A percentile compares a stretch with the other conserved stretches of the same genome.
Conservation (phyloP, 148 eudicot species). For the Rhododendron vialii region DNA sequence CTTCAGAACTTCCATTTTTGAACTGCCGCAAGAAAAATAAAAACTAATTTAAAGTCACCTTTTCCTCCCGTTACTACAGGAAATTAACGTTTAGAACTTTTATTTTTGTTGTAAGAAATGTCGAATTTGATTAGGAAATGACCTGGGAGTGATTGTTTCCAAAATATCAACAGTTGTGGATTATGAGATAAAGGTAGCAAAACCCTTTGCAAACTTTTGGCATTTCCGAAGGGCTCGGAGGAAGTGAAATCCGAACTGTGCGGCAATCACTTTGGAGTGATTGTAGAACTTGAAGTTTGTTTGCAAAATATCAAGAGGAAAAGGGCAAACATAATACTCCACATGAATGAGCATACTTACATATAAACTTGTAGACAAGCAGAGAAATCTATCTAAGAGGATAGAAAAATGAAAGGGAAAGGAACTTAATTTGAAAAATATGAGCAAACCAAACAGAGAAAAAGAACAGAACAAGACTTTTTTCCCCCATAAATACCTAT, state of each 20-base stretch:
- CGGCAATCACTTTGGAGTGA: neutral
- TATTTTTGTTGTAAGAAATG: neutral
- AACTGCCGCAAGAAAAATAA: conserved; percentile 10
- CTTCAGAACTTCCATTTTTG: neutral
- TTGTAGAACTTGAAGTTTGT: neutral
- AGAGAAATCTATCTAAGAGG: neutral
- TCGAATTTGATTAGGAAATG: neutral
- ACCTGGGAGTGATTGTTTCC: neutral
- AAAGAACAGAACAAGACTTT: neutral
- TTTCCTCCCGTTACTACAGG: neutral
- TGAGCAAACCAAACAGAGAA: neutral
- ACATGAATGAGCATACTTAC: neutral
- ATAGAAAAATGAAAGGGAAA: neutral
- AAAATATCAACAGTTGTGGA: neutral
- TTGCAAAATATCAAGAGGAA: neutral
- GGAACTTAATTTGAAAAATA: neutral
- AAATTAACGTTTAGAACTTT: neutral
- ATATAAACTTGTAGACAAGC: neutral
- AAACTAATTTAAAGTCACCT: neutral
- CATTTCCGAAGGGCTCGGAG: neutral
- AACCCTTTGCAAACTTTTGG: neutral
- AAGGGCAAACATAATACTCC: neutral
- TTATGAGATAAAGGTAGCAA: neutral
- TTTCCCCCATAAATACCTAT: neutral
- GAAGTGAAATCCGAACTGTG: neutral